Evolutionary conservation across 495 filamentous ascomycete genomes (phyloP).

Genomic region (Immersiella caudata): DNA sequence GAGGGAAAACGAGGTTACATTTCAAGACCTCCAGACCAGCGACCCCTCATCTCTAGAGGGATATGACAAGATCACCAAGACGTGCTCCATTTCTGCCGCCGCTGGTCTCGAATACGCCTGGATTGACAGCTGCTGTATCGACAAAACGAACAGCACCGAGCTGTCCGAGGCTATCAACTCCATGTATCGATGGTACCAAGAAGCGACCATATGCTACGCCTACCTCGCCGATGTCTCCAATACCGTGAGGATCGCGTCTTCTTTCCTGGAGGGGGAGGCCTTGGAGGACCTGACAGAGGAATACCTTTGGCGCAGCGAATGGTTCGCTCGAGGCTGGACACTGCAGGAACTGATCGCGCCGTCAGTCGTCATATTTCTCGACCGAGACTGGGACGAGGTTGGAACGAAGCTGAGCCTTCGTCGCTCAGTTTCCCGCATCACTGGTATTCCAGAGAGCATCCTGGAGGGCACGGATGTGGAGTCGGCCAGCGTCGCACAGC

Average conservation of each 20-base stretch:
- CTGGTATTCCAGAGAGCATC: neutral
- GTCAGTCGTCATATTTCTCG: too few relatives aligned
- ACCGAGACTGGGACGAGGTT: too few relatives aligned
- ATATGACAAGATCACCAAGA: conserved; percentile 2
- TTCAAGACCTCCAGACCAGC: neutral
- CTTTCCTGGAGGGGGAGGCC: too few relatives aligned
- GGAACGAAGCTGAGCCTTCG: too few relatives aligned
- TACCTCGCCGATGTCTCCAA: too few relatives aligned
- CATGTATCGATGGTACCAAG: neutral
- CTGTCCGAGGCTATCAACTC: neutral
- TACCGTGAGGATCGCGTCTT: too few relatives aligned
- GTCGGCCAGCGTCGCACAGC: neutral
- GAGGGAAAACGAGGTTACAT: conserved; percentile 1
- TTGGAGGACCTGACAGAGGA: too few relatives aligned
- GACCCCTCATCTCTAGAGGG: neutral
- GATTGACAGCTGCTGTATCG: conserved; percentile 3
- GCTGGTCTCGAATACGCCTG: neutral
- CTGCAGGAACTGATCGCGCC: too few relatives aligned
- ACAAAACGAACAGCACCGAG: neutral
- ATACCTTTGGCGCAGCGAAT: neutral
- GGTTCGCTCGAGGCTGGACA: too few relatives aligned
- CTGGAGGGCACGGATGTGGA: neutral
- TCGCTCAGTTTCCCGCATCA: neutral
- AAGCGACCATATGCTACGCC: neutral
- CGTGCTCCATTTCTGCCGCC: neutral